phyloP scores from a whole-genome alignment of 139 green algal genomes.

The Yamagishiella unicocca region DNA sequence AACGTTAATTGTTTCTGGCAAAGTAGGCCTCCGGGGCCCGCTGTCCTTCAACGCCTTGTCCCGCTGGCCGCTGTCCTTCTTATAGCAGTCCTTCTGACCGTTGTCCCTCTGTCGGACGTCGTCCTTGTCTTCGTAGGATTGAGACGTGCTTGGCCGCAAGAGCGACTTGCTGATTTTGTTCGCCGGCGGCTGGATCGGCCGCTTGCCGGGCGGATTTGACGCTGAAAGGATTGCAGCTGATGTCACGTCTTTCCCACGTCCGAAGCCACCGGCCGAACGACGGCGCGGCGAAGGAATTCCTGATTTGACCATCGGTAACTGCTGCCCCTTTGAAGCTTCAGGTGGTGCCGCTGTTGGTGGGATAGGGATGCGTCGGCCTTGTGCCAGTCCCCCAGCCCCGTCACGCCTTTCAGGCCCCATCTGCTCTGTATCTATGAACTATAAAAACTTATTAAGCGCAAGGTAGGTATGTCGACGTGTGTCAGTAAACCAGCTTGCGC shows the following conservation, averaged over 20 bases:
- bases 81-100: background rate
- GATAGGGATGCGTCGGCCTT: background rate
- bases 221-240: background rate
- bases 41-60: background rate
- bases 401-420: constrained; percentile 3
- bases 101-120: constrained; percentile 17
- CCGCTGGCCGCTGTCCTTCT: background rate
- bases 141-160: background rate
- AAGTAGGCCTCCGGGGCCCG: background rate
- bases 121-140: constrained; percentile 1
- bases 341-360: background rate
- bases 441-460: too few species aligned
- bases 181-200: background rate
- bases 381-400: background rate
- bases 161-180: constrained; percentile 12
- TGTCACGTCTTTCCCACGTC: constrained; percentile 3
- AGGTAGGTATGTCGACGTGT: too few species aligned
- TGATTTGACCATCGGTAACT: background rate
- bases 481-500: too few species aligned
- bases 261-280: background rate
- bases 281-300: background rate
- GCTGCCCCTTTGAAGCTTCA: background rate
- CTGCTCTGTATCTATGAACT: background rate
- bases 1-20: background rate
- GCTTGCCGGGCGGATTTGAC: background rate